These are phyloP conservation scores for Teunomyces aglyptinius DNA, from an alignment of 805 yeast genomes.

Conservation along the genomic window DNA sequence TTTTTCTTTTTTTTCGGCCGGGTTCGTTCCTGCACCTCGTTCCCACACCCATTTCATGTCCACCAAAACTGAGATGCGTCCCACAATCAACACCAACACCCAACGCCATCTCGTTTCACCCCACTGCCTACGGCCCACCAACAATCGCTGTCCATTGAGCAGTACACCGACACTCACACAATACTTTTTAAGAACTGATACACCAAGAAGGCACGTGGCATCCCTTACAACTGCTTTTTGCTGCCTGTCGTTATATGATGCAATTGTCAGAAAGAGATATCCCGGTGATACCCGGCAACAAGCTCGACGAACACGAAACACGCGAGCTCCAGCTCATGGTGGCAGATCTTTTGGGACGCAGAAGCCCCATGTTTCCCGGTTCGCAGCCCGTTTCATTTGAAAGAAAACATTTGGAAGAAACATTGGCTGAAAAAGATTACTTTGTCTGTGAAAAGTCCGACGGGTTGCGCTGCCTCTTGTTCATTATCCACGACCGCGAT, in stretches of 20 bases:
- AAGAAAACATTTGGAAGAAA: conserved; percentile 63
- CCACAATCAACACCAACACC: too few relatives aligned
- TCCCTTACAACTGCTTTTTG: background rate
- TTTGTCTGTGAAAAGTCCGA: conserved; percentile 95
- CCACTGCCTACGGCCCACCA: too few relatives aligned
- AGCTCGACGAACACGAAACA: conserved; percentile 70
- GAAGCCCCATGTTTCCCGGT: conserved; percentile 73
- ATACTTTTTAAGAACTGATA: too few relatives aligned
- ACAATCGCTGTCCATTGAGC: too few relatives aligned
- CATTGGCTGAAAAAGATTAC: conserved; percentile 70
- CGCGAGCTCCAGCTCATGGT: conserved; percentile 67
- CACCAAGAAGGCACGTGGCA: too few relatives aligned
- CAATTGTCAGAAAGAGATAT: conserved; percentile 51
- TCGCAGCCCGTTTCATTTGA: conserved; percentile 94
- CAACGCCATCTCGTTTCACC: too few relatives aligned
- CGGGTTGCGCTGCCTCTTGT: conserved; percentile 82
- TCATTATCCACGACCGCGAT: conserved; percentile 62
- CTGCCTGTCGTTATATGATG: conserved; percentile 19
- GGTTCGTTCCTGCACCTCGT: too few relatives aligned
- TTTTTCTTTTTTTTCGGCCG: too few relatives aligned
- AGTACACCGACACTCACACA: too few relatives aligned
- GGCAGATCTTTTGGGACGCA: conserved; percentile 56
- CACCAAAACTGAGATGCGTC: too few relatives aligned
- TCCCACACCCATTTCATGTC: too few relatives aligned
- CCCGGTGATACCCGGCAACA: conserved; percentile 84